phyloP scores from a whole-genome alignment of 495 filamentous ascomycete species.

The Aspergillus bridgeri region DNA sequence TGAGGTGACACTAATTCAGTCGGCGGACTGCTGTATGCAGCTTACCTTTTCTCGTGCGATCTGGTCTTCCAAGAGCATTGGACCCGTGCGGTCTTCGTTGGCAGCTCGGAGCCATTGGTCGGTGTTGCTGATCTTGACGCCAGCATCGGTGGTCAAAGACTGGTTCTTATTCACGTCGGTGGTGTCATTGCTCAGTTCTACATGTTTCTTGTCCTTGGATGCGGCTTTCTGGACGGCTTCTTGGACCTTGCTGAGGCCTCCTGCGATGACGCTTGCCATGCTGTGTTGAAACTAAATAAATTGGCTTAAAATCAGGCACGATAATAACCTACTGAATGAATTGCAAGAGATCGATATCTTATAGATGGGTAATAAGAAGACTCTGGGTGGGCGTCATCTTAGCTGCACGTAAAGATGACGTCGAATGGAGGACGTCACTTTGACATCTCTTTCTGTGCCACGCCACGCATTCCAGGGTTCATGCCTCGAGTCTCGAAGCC shows the following conservation, averaged over 20 bases:
- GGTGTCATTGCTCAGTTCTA: constrained; percentile 15
- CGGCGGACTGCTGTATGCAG: no score
- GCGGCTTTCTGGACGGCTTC: constrained; percentile 24
- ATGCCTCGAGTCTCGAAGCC: no score
- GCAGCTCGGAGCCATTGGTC: constrained; percentile 76
- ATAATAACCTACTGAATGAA: neutral
- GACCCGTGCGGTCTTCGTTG: constrained; percentile 60
- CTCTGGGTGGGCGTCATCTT: neutral
- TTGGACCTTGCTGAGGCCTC: constrained; percentile 29
- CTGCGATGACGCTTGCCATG: constrained; percentile 28
- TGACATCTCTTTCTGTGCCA: constrained; percentile 1
- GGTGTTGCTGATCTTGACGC: constrained; percentile 68
- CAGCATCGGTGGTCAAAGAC: constrained; percentile 72
- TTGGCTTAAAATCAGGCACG: neutral
- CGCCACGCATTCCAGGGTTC: no score
- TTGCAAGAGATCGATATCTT: neutral
- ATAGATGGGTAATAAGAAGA: neutral
- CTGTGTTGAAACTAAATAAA: neutral
- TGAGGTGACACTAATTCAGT: neutral
- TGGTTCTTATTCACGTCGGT: constrained; percentile 28
- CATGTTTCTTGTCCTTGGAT: constrained; percentile 26
- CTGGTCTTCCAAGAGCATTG: constrained; percentile 76
- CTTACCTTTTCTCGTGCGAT: constrained; percentile 74
- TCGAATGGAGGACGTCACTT: constrained; percentile 8
- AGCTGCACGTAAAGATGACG: constrained; percentile 12